These are phyloP conservation scores for Rubia yunnanensis DNA, from an alignment of 257 asterid genomes.

Conservation along the genomic window DNA sequence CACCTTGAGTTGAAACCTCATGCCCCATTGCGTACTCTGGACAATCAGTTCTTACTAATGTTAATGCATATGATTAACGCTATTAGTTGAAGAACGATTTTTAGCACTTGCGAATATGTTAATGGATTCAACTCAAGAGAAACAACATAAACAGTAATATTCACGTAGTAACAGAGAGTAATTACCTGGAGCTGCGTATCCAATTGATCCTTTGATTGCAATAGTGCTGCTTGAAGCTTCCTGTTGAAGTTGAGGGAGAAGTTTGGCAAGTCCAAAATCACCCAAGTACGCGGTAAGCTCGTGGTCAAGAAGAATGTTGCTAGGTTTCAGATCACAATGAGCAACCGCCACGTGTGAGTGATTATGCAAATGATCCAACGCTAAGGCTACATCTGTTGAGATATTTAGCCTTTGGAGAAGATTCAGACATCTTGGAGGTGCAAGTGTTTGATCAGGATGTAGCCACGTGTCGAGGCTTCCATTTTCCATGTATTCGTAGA, in stretches of 20 bases:
- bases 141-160: no score
- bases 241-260: conserved; percentile 5
- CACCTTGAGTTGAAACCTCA: conserved; percentile 73
- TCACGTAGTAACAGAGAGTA: no score
- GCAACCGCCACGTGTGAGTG: conserved; percentile 58
- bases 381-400: no score
- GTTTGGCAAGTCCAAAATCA: conserved; percentile 69
- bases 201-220: conserved; percentile 52
- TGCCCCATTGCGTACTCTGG: conserved; percentile 84
- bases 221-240: no score
- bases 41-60: no score
- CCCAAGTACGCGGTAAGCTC: conserved; percentile 65
- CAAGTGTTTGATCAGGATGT: neutral
- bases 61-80: no score
- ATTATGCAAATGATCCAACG: conserved; percentile 49
- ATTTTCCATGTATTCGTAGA: neutral
- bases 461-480: neutral
- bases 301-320: conserved; percentile 68
- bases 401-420: neutral
- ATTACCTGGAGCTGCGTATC: conserved; percentile 83
- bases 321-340: conserved; percentile 81
- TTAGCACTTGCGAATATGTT: no score
- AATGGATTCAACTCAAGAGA: no score
- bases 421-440: neutral
- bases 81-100: no score